Percentiles rank a stretch among this genome's conserved stretches.
Conservation (phyloP, 306 rosid genomes). For the Malus sieversii region DNA sequence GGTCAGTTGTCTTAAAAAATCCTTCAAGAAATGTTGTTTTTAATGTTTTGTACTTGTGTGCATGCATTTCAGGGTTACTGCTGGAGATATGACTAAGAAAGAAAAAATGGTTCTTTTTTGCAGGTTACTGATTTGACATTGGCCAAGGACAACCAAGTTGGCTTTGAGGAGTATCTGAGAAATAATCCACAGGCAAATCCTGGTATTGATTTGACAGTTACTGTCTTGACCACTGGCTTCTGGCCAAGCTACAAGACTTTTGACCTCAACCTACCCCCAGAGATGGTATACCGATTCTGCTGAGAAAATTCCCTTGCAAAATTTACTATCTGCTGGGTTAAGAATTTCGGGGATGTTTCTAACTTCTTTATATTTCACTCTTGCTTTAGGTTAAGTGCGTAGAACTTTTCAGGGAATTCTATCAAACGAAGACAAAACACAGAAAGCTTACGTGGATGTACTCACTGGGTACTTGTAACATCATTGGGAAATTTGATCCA, state of each 20-base stretch:
- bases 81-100: background rate
- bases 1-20: slow-evolving; percentile 21
- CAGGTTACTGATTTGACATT: slow-evolving; percentile 49
- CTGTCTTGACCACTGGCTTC: slow-evolving; percentile 46
- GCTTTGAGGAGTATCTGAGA: slow-evolving; percentile 41
- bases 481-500: slow-evolving; percentile 42
- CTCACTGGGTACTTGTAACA: slow-evolving; percentile 45
- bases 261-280: slow-evolving; percentile 48
- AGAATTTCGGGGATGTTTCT: background rate
- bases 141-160: slow-evolving; percentile 43
- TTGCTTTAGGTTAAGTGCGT: slow-evolving; percentile 38
- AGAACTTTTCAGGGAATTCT: slow-evolving; percentile 42
- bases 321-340: background rate
- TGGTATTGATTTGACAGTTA: slow-evolving; percentile 45
- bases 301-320: background rate
- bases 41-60: background rate
- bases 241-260: slow-evolving; percentile 55
- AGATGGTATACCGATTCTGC: slow-evolving; percentile 25
- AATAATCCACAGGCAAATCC: slow-evolving; percentile 30
- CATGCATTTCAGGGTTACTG: background rate
- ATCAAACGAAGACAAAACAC: slow-evolving; percentile 46
- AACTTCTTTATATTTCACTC: background rate
- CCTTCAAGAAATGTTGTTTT: background rate
- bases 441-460: slow-evolving; percentile 50
- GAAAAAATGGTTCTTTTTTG: background rate